Evolutionary conservation across 805 yeast genomes (phyloP), one percentile per base, ranked within the genome.

Genomic region (Teunomyces barrocoloradensis): DNA sequence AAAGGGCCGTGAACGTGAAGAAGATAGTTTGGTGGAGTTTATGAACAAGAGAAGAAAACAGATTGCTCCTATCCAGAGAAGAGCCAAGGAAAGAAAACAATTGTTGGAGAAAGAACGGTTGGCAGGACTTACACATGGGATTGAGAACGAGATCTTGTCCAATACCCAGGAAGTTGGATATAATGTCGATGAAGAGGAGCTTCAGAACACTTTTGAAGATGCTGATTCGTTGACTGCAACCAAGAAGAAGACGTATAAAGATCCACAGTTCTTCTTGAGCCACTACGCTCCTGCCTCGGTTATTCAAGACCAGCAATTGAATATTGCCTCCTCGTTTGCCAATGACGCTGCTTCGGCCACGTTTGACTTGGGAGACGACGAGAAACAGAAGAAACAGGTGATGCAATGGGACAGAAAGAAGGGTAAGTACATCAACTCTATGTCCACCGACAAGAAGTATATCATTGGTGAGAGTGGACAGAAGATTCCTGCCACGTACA

Each of bases 391-490:
- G 64, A 82, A 77, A 50, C 91, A 85, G 61, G 82, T 84, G 18
- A 84, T 87, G 77, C 79, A 81, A 62, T 92, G 99, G 99, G 97
- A 92, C 69, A 87, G 80, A 67, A 89, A 89, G 79, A 85, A 87
- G 66, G 94, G 95, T 60, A 89, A 89, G 54, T 92, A 88, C 66
- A 79, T 91, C 61, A 88, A 88, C 64, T 76, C 88, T 15, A 84
- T 80, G 58, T 88, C 94, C 53, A 73, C 84, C 17, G 96, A 89
- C 60, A 80, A 85, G 68, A 91, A 89, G 69, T 92, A 77, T 68
- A 94, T 94, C 59, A 85, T 89, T 53, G 96, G 98, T 52, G 99
- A 94, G 65, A 85, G 89, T 65, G 99, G 99, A 6, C 90, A 86
- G 58, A 81, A 80, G 63, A 81, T 94, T 42, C 97, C 98, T 5